Evolutionary conservation across 1,284 basidiomycete species (phyloP).

Genomic region (Ganoderma multipileum): DNA sequence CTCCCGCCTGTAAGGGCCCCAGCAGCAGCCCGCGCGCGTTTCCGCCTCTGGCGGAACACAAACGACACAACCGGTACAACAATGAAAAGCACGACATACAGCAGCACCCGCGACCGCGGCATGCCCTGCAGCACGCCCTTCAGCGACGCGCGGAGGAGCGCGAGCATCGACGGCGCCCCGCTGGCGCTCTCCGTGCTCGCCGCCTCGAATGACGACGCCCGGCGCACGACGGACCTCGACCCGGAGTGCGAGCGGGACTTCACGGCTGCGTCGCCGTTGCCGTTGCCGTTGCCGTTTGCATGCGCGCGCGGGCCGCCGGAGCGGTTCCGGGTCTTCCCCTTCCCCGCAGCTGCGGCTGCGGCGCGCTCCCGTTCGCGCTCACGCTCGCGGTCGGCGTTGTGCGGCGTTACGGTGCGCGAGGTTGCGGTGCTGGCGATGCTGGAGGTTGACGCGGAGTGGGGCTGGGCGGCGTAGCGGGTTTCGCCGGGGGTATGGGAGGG

Average conservation of each 20-base stretch:
- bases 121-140: conserved; percentile 25
- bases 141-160: conserved; percentile 38
- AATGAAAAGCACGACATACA: conserved; percentile 62
- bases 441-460: conserved; percentile 36
- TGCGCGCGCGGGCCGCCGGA: conserved; percentile 4
- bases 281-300: not conserved
- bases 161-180: conserved; percentile 36
- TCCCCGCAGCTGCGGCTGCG: not conserved
- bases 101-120: conserved; percentile 48
- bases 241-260: conserved; percentile 18
- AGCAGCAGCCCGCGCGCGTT: conserved; percentile 34
- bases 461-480: not conserved
- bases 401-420: conserved; percentile 38
- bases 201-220: conserved; percentile 26
- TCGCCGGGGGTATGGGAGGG: conserved; percentile 27
- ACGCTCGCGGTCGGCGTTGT: conserved; percentile 20
- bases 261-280: conserved; percentile 12
- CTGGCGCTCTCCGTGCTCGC: conserved; percentile 19
- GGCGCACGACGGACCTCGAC: conserved; percentile 24
- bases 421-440: conserved; percentile 39
- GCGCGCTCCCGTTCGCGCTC: conserved; percentile 16
- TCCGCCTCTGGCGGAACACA: conserved; percentile 54
- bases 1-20: conserved; percentile 14
- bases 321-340: conserved; percentile 4
- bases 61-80: conserved; percentile 69